Conservation (phyloP, 2,329 filamentous ascomycete species). For the Colletotrichum costaricense region DNA sequence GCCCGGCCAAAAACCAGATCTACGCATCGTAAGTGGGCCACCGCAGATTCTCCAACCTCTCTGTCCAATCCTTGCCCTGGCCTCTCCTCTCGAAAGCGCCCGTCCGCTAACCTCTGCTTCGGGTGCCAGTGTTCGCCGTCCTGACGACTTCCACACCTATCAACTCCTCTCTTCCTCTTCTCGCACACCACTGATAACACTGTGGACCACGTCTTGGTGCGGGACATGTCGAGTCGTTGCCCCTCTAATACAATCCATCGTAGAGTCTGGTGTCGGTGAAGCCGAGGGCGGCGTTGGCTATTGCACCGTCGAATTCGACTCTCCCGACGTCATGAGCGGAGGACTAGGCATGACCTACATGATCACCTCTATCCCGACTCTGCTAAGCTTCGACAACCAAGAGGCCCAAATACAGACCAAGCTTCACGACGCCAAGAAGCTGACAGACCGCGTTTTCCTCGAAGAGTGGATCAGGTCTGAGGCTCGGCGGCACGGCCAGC, state of each 20-base stretch:
- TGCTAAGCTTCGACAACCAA: conserved; percentile 67
- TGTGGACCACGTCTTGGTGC: conserved; percentile 72
- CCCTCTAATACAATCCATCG: conserved; percentile 60
- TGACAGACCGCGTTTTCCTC: conserved; percentile 62
- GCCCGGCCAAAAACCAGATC: conserved; percentile 47
- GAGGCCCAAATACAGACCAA: conserved; percentile 62
- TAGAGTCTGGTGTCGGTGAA: conserved; percentile 65
- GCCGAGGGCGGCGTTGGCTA: conserved; percentile 66
- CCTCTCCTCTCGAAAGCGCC: not conserved
- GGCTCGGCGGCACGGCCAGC: conserved; percentile 57
- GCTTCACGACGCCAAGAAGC: conserved; percentile 59
- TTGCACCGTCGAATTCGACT: conserved; percentile 66
- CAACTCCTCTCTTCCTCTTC: conserved; percentile 65
- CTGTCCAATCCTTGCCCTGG: not conserved
- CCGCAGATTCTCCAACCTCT: not conserved
- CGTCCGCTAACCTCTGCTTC: conserved; percentile 8
- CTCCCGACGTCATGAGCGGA: conserved; percentile 64
- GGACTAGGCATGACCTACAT: conserved; percentile 65
- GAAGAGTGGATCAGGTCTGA: conserved; percentile 65
- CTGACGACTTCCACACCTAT: conserved; percentile 66
- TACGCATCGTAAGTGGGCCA: conserved; percentile 46
- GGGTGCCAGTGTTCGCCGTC: conserved; percentile 61
- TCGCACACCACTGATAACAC: conserved; percentile 65
- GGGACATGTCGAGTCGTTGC: conserved; percentile 62
- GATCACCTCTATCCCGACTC: conserved; percentile 68